Base-by-base conservation (phyloP, 768 basidiomycete genomes). In the Xanthoconium stramineum region DNA sequence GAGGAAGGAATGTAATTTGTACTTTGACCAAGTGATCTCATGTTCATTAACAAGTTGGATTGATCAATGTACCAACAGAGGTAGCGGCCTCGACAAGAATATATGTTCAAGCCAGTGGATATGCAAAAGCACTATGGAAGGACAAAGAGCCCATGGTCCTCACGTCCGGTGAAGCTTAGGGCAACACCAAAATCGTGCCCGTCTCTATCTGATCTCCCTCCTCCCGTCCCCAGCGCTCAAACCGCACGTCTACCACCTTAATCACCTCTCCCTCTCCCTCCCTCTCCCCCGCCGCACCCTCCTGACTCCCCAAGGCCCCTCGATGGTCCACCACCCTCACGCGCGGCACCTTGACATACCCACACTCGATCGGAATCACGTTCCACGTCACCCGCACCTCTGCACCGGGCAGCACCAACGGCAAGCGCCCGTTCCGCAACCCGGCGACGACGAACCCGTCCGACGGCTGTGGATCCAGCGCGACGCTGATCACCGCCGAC, bases 381-480 rank as follows among this genome's bases (percentile, higher is more conserved):
- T 78, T 80, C 88, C 89, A 93, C 11, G 72, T 72, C 20, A 92
- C 50, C 55, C 69, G 77, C 61, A 84, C 84, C 68, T 91, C 89
- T 29, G 78, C 74, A 6, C 86, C 86, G 0, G 93, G 88, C 42
- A 90, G 74, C n/a, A 98, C 73, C 44, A 88, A 72, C 3, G 91
- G 85, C 10, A 92, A 60, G 11, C 84, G 80, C 4, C 84, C 83
- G 47, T 75, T 81, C 46, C 90, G 77, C 36, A 89, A 67, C 0
- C 95, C 94, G 3, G 90, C 82, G 42, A 94, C 82, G 15, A 94
- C 83, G 69, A 97, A 96, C n/a, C 80, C 77, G 40, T 91, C 90
- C 13, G 79, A 72, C 15, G 73, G 60, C 57, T 87, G 85, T 1
- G 84, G 78, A 52, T 96, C 93, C 30, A 94, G 77, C 35, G 86